These are phyloP conservation scores for Exophiala calicioides DNA, from an alignment of 2,329 filamentous ascomycete genomes.

Conservation along the genomic window DNA sequence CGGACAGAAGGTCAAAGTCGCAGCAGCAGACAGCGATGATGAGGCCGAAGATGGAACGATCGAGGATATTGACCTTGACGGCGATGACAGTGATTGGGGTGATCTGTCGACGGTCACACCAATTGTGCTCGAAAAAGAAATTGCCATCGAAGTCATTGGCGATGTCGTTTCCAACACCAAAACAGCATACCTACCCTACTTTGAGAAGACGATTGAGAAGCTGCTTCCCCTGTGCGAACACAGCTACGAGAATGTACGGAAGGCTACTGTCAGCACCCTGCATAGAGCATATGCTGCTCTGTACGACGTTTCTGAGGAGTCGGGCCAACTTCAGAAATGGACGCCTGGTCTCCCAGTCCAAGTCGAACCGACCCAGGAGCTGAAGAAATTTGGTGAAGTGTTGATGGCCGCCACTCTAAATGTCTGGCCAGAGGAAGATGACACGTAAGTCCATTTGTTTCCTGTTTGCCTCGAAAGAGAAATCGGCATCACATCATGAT, in stretches of 20 bases:
- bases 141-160: slow-evolving; percentile 90
- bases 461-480: slow-evolving; percentile 19
- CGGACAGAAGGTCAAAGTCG: slow-evolving; percentile 83
- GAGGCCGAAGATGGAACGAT: slow-evolving; percentile 59
- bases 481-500: slow-evolving; percentile 63
- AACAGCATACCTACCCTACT: slow-evolving; percentile 76
- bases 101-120: slow-evolving; percentile 82
- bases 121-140: slow-evolving; percentile 93
- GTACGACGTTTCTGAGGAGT: slow-evolving; percentile 82
- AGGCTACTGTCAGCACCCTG: slow-evolving; percentile 84
- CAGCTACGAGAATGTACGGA: slow-evolving; percentile 88
- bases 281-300: slow-evolving; percentile 93
- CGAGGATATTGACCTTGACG: slow-evolving; percentile 60
- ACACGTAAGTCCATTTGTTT: slow-evolving; percentile 70
- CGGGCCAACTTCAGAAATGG: slow-evolving; percentile 78
- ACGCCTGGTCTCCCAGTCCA: slow-evolving; percentile 81
- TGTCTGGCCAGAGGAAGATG: slow-evolving; percentile 85
- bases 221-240: slow-evolving; percentile 82
- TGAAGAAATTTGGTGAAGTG: slow-evolving; percentile 82
- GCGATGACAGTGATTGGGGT: slow-evolving; percentile 80
- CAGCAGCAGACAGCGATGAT: slow-evolving; percentile 60
- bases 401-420: slow-evolving; percentile 81
- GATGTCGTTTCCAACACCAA: slow-evolving; percentile 89
- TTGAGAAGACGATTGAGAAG: slow-evolving; percentile 83
- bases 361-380: slow-evolving; percentile 73